Conservation (phyloP, 129 eudicot genomes). For the Helichrysum umbraculigerum region DNA sequence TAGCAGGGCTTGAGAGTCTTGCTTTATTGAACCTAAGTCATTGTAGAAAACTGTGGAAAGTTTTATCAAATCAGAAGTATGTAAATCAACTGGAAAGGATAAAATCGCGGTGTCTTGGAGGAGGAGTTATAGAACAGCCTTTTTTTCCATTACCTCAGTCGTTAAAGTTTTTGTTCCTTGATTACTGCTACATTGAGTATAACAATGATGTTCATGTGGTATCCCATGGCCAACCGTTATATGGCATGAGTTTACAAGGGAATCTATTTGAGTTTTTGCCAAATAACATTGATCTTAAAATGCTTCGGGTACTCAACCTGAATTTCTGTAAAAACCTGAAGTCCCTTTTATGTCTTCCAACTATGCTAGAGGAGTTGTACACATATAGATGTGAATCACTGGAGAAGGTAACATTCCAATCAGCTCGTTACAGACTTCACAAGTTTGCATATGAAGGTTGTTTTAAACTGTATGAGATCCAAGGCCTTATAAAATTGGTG, state of each 20-base stretch:
- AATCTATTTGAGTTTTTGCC: conserved; percentile 12
- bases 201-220: neutral
- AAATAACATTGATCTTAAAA: neutral
- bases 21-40: conserved; percentile 5
- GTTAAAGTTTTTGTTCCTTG: neutral
- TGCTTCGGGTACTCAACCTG: neutral
- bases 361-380: neutral
- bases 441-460: conserved; percentile 11
- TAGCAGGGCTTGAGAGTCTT: conserved; percentile 10
- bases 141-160: neutral
- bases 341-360: neutral
- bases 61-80: neutral
- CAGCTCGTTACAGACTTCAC: conserved; percentile 6
- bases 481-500: conserved; percentile 15
- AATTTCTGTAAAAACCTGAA: conserved; percentile 1
- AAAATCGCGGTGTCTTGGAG: neutral
- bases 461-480: conserved; percentile 15
- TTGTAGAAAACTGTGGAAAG: conserved; percentile 13
- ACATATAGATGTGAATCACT: neutral
- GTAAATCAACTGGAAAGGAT: neutral
- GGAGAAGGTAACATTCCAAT: conserved; percentile 1
- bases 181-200: neutral
- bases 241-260: neutral
- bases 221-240: neutral
- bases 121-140: neutral